Percentiles rank a stretch among this genome's conserved stretches.
These are phyloP conservation scores for Elaeis oleifera DNA, from an alignment of 202 grass and related monocot genomes.

Conservation along the genomic window DNA sequence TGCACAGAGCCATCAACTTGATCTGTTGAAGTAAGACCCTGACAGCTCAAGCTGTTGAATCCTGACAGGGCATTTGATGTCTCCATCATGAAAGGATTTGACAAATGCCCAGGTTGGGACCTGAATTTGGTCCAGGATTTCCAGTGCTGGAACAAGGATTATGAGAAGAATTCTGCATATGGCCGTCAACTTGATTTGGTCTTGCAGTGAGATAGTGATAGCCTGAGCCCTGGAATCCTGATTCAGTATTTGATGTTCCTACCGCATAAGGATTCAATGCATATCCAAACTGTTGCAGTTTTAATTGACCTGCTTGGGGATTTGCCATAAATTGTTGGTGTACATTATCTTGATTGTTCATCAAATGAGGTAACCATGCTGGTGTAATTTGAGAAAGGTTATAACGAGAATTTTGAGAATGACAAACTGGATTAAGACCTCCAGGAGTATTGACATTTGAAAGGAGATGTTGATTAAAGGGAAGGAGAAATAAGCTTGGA, in stretches of 20 bases:
- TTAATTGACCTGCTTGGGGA: no score
- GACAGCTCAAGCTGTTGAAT: neutral
- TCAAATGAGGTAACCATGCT: no score
- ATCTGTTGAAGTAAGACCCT: neutral
- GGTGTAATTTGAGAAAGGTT: no score
- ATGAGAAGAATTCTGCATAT: neutral
- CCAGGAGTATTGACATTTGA: neutral
- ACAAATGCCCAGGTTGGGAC: neutral
- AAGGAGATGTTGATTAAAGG: neutral
- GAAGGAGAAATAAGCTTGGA: constrained; percentile 53
- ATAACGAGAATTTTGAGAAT: no score
- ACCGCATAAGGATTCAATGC: no score
- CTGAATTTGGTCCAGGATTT: constrained; percentile 18
- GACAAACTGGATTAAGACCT: no score
- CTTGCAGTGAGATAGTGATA: neutral
- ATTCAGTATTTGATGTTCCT: neutral
- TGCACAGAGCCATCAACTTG: neutral
- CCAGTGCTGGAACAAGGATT: neutral
- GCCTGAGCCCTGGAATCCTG: neutral
- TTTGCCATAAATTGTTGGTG: no score
- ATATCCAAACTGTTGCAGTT: neutral
- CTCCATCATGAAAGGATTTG: neutral
- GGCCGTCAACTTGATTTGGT: neutral
- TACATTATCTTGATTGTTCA: no score
- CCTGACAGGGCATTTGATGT: neutral